A percentile compares a stretch with the other conserved stretches of the same genome.
These are phyloP conservation scores for Xylariales sp. DNA, from an alignment of 2,329 filamentous ascomycete genomes.

Conservation along the genomic window DNA sequence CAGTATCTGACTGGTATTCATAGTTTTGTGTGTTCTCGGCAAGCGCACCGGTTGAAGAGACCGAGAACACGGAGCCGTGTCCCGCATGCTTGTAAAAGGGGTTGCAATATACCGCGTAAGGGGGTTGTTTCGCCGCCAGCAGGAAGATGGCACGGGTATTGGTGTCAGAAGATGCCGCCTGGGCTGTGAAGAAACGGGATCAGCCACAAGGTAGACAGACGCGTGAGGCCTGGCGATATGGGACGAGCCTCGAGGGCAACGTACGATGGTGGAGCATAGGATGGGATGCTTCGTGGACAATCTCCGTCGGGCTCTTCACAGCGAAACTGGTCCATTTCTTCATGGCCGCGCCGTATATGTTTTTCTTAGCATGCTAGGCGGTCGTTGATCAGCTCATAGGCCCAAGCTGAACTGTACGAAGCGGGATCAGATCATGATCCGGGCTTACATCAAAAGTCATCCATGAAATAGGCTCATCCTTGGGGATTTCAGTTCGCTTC, in stretches of 20 bases:
- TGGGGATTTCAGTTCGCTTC: conserved; percentile 75
- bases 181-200: conserved; percentile 40
- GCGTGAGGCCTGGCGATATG: too few relatives aligned
- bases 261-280: conserved; percentile 71
- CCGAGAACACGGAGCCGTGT: conserved; percentile 71
- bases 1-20: conserved; percentile 63
- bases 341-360: conserved; percentile 86
- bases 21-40: conserved; percentile 66
- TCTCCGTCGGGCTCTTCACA: conserved; percentile 70
- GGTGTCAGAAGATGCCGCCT: conserved; percentile 63
- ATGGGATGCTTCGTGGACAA: conserved; percentile 69
- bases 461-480: conserved; percentile 88
- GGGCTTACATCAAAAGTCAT: conserved; percentile 85
- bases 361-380: conserved; percentile 72
- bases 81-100: conserved; percentile 86
- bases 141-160: conserved; percentile 89
- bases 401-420: too few relatives aligned
- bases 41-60: conserved; percentile 53
- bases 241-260: too few relatives aligned
- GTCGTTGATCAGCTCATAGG: too few relatives aligned
- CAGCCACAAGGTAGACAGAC: too few relatives aligned
- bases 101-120: conserved; percentile 82
- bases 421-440: too few relatives aligned
- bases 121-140: conserved; percentile 70
- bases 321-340: conserved; percentile 87